Conservation (phyloP, 768 basidiomycete species). For the Coprinopsis sp. region DNA sequence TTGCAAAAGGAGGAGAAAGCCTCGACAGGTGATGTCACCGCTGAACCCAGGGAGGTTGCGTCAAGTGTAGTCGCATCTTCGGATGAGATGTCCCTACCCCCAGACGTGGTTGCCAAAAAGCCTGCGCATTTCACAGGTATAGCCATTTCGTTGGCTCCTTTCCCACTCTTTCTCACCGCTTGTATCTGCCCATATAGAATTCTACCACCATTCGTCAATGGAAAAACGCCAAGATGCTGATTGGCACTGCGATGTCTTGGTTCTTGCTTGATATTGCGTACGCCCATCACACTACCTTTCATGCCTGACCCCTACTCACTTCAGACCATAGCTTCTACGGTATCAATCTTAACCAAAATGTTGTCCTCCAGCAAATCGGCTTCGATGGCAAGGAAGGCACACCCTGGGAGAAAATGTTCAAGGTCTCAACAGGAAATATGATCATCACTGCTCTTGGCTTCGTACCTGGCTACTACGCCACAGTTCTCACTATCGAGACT, state of each 20-base stretch:
- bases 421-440: constrained; percentile 60
- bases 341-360: constrained; percentile 67
- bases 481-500: constrained; percentile 65
- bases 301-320: neutral
- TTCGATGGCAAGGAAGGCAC: constrained; percentile 54
- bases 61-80: neutral
- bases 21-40: constrained; percentile 1
- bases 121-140: constrained; percentile 50
- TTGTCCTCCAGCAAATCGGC: constrained; percentile 72
- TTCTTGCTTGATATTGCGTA: constrained; percentile 73
- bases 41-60: neutral
- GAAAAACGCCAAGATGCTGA: constrained; percentile 60
- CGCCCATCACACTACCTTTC: neutral
- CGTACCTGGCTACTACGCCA: constrained; percentile 72
- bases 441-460: constrained; percentile 75
- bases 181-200: constrained; percentile 42
- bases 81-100: constrained; percentile 11
- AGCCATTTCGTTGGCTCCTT: neutral
- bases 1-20: constrained; percentile 14
- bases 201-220: constrained; percentile 65
- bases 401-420: constrained; percentile 63
- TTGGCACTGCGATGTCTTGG: constrained; percentile 69
- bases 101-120: constrained; percentile 29
- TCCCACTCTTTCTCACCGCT: neutral
- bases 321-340: constrained; percentile 57